Conservation (phyloP, 306 rosid genomes). For the Trifolium fragiferum region DNA sequence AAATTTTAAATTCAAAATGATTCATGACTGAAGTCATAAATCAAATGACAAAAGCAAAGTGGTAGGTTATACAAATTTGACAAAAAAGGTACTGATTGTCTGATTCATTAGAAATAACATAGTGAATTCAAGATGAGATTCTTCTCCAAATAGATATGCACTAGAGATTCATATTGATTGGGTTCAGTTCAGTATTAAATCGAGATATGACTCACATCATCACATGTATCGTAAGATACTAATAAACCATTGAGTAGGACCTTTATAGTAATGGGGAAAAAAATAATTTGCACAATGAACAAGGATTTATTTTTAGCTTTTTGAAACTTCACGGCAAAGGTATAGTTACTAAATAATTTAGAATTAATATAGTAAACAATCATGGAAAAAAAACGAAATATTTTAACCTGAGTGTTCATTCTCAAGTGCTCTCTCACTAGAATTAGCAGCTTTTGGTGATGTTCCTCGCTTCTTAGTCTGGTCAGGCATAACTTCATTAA, state of each 20-base stretch:
- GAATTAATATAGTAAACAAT: not conserved
- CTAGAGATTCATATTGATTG: not conserved
- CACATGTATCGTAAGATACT: not conserved
- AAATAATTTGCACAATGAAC: not conserved
- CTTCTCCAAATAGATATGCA: not conserved
- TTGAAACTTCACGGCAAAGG: no score
- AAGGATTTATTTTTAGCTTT: not conserved
- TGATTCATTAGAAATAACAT: no score
- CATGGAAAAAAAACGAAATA: not conserved
- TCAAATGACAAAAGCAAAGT: not conserved
- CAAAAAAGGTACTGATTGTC: not conserved
- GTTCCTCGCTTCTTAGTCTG: conserved; percentile 44
- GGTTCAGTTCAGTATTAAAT: not conserved
- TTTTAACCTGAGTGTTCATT: not conserved
- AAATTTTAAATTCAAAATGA: not conserved
- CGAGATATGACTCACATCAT: not conserved
- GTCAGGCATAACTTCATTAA: conserved; percentile 22
- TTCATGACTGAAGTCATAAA: not conserved
- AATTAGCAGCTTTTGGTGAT: conserved; percentile 25
- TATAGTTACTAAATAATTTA: not conserved
- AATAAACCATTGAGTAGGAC: not conserved
- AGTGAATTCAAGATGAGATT: no score
- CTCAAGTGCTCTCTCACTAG: not conserved
- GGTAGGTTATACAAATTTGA: not conserved
- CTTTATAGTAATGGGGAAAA: not conserved